phyloP scores from a whole-genome alignment of 768 basidiomycete species.

The Coprinopsis cinerea region DNA sequence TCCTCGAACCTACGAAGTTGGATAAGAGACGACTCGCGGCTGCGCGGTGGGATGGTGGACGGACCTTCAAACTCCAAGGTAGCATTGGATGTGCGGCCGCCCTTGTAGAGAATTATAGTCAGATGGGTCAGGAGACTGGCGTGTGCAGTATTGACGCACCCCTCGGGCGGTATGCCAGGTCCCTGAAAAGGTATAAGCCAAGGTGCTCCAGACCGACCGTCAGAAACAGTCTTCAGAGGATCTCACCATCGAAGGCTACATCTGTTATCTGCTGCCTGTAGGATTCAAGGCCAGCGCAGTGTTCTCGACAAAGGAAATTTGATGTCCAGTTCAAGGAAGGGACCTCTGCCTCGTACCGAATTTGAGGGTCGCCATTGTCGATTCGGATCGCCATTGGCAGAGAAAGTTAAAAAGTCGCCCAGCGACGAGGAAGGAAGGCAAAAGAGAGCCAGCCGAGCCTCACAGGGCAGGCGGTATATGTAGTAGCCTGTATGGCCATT shows the following conservation, averaged over 20 bases:
- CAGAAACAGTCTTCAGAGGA: not conserved
- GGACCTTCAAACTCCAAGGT: not conserved
- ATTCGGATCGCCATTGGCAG: not conserved
- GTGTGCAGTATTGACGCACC: not conserved
- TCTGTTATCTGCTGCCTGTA: not conserved
- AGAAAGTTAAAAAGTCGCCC: slow-evolving; percentile 2
- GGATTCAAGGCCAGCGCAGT: not conserved
- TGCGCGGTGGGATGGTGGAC: not conserved
- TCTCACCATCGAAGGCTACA: not conserved
- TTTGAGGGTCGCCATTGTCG: slow-evolving; percentile 2
- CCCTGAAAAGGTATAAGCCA: not conserved
- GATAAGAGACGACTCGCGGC: not conserved
- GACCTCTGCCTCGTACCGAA: not conserved
- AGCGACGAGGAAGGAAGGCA: not conserved
- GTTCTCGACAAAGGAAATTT: not conserved
- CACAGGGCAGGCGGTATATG: not conserved
- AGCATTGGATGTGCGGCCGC: not conserved
- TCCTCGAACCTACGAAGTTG: not conserved
- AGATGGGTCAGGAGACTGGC: not conserved
- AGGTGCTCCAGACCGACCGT: not conserved
- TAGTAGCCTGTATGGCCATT: not conserved
- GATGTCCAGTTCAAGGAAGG: not conserved
- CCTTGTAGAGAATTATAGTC: not conserved
- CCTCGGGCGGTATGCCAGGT: not conserved
- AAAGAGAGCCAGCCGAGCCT: not conserved